Base-by-base conservation (phyloP, 164 flowering plant genomes). In the Macadamia tetraphylla region DNA sequence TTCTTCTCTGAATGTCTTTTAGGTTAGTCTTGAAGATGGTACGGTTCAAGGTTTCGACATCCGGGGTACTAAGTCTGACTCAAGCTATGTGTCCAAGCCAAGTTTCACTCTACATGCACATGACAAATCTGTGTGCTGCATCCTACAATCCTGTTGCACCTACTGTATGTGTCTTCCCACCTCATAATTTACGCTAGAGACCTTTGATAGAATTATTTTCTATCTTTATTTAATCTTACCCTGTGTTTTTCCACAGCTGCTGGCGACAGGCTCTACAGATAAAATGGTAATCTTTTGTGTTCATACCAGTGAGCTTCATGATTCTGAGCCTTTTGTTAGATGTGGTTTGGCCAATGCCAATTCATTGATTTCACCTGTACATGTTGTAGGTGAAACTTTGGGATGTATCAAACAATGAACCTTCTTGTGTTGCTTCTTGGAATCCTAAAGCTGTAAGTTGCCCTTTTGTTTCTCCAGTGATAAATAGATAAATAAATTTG, bases 11-110 rank as follows among this genome's bases (percentile, higher is more conserved):
- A 56, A 13, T 62, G 14, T 69, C 5, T 53, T 55, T 63, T 78
- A 89, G 97, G 98, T 87, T 65, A 86, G 94, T 77, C 94, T 90
- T 58, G 96, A 90, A 67, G 89, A 94, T 82, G 98, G 98, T 78
- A 88, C 81, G 0, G 81, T 94, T 60, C 73, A 77, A 73, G 90
- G 93, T 65, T 91, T 83, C 79, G 98, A 94, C 75, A 78, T 91
- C 42, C 85, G 98, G 53, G 75, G 79, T 69, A 93, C 89, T 69
- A 74, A 70, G 29, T 81, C 94, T 42, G 77, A 83, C 72, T n/a
- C 81, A 62, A 58, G 78, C 63, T 81, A 84, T 49, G 82, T 71
- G 42, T 70, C 80, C 49, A 80, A 77, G 76, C 87, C 96, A 51
- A 77, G 82, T 78, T 94, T 91, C 72, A 88, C 90, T 58, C 83